Evolutionary conservation across 2,329 filamentous ascomycete genomes (phyloP).

Genomic region (Fusarium globosum): DNA sequence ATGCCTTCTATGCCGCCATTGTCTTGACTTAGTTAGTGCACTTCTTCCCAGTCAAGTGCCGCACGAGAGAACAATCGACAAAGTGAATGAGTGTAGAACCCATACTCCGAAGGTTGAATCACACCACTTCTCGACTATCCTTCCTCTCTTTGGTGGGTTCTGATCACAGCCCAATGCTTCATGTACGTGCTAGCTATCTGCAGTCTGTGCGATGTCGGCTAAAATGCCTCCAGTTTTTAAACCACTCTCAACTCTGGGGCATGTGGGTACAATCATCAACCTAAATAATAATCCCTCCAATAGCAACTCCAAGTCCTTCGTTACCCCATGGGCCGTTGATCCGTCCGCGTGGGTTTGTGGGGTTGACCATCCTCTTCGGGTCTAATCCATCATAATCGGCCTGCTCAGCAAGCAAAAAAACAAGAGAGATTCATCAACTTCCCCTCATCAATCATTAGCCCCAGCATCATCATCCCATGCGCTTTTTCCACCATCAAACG

Average conservation of each 20-base stretch:
- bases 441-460: neutral
- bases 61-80: neutral
- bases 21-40: too few relatives aligned
- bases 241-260: slow-evolving; percentile 11
- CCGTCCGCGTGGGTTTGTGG: slow-evolving; percentile 3
- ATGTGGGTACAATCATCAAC: neutral
- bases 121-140: neutral
- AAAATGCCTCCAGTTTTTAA: slow-evolving; percentile 23
- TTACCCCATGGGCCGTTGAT: slow-evolving; percentile 2
- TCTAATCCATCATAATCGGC: slow-evolving; percentile 9
- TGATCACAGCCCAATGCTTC: neutral
- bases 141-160: neutral
- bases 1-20: neutral
- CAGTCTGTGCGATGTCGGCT: slow-evolving; percentile 6
- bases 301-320: neutral
- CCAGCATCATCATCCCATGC: neutral
- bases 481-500: neutral
- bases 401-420: neutral
- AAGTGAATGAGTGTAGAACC: too few relatives aligned
- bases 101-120: neutral
- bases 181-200: neutral
- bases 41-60: neutral
- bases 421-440: slow-evolving; percentile 4
- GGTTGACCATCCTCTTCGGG: slow-evolving; percentile 1
- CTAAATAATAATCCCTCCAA: slow-evolving; percentile 17